Evolutionary conservation across 768 basidiomycete species (phyloP).

Genomic region (Phylloporus scabripes): DNA sequence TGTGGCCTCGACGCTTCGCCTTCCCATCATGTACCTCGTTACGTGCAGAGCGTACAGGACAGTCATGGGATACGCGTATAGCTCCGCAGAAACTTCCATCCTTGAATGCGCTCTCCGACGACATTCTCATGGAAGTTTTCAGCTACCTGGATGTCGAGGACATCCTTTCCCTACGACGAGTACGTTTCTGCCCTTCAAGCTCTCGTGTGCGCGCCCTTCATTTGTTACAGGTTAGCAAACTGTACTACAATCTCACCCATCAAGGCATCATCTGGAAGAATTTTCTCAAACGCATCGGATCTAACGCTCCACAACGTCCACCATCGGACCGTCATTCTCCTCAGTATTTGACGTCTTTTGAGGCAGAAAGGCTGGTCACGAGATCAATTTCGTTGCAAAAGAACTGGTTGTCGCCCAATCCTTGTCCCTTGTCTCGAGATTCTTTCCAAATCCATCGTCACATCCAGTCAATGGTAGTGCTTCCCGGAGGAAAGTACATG

Average conservation of each 20-base stretch:
- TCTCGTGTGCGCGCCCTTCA: background rate
- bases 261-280: conserved; percentile 67
- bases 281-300: conserved; percentile 46
- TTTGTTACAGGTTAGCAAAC: conserved; percentile 45
- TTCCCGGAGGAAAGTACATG: conserved; percentile 66
- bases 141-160: conserved; percentile 34
- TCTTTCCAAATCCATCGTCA: conserved; percentile 28
- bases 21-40: conserved; percentile 16
- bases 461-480: conserved; percentile 49
- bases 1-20: conserved; percentile 20
- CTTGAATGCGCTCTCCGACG: conserved; percentile 32
- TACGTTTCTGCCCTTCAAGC: conserved; percentile 15
- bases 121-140: conserved; percentile 36
- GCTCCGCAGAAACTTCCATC: conserved; percentile 24
- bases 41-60: conserved; percentile 8
- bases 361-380: conserved; percentile 53
- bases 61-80: conserved; percentile 26
- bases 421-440: conserved; percentile 27
- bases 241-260: conserved; percentile 59
- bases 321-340: conserved; percentile 47
- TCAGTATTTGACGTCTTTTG: conserved; percentile 30
- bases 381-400: conserved; percentile 56
- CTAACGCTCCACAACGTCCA: conserved; percentile 57
- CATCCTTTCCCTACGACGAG: conserved; percentile 33
- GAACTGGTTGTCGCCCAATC: conserved; percentile 47